Evolutionary conservation across 2,329 filamentous ascomycete species (phyloP), one percentile per base, ranked within the genome.

Genomic region (Hirsutella minnesotensis): DNA sequence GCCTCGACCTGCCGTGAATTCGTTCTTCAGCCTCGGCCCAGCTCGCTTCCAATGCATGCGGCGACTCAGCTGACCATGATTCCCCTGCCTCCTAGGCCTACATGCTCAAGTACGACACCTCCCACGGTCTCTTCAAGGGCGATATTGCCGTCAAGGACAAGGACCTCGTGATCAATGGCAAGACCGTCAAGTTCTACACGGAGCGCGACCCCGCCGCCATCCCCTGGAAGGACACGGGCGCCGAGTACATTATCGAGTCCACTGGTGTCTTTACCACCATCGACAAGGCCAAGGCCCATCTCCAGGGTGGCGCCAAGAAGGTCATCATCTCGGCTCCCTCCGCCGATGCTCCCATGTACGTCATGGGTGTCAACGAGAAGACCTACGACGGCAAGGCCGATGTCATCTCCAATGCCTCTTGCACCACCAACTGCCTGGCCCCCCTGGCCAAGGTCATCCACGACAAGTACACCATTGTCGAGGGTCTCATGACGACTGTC

Each of bases 401-500:
- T 60, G 83, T 98, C 68, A 86, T 96, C 75, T 96, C 92, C 74
- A 98, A 98, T 77, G 92, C 92, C 60, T 96, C 92, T 58, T 96
- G 92, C 87, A 98, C 92, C 69, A 96, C 92, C 79, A 98, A 98
- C 86, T 96, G 92, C 83, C 75, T 98, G 71, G 92, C 92, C 69
- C 92, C 92, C 66, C 85, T 98, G 54, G 92, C 92, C 76, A 98
- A 96, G 86, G 88, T 96, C 64, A 81, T 98, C 75, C 76, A 98
- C 81, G 90, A 96, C 79, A 94, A 95, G 72, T 98, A 83, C 77
- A 83, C 77, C 69, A 92, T 98, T 67, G 71, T 95, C 63, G 92
- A 98, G 81, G 92, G 90, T 79, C 83, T 96, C 61, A 98, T 98
- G 92, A 96, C 92, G 73, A 98, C 92, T 57, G 81, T 96, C 69